Percentiles rank a stretch among this genome's conserved stretches.
phyloP scores from a whole-genome alignment of 2,329 filamentous ascomycete species.

The Pseudogymnoascus sp. region DNA sequence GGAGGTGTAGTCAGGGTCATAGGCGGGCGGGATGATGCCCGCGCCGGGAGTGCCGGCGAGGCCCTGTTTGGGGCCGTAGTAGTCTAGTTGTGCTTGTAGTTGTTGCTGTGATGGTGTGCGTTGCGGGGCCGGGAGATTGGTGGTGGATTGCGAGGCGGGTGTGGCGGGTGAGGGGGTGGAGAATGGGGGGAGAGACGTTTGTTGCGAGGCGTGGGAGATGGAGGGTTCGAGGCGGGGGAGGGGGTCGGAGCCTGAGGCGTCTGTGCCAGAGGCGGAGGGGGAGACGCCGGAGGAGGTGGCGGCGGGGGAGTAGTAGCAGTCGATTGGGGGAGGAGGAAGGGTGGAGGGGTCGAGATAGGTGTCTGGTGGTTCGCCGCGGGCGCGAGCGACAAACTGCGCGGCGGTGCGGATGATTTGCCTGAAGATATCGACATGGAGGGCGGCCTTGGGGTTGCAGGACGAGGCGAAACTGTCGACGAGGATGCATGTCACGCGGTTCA shows the following conservation, averaged over 20 bases:
- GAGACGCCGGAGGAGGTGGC: background rate
- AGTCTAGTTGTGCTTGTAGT: background rate
- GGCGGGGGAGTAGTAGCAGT: background rate
- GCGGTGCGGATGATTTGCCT: background rate
- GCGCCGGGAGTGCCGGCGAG: background rate
- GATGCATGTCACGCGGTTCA: constrained; percentile 58
- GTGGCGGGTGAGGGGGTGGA: background rate
- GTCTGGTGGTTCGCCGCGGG: constrained; percentile 22
- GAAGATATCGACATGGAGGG: background rate
- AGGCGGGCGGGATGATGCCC: background rate
- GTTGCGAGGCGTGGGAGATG: background rate
- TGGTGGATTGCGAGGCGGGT: background rate
- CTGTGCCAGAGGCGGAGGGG: background rate
- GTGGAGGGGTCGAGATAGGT: background rate
- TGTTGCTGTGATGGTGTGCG: background rate
- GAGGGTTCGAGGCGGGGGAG: background rate
- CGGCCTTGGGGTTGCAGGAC: background rate
- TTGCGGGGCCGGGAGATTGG: background rate
- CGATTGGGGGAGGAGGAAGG: background rate
- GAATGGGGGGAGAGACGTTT: background rate
- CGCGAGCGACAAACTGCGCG: constrained; percentile 1
- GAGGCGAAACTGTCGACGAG: background rate
- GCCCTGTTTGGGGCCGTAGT: background rate
- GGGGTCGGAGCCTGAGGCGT: background rate
- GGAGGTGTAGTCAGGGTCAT: background rate